Percentiles rank a stretch among this genome's conserved stretches.
Conservation (phyloP, 2,329 filamentous ascomycete species). For the Lecanosticta acicola region DNA sequence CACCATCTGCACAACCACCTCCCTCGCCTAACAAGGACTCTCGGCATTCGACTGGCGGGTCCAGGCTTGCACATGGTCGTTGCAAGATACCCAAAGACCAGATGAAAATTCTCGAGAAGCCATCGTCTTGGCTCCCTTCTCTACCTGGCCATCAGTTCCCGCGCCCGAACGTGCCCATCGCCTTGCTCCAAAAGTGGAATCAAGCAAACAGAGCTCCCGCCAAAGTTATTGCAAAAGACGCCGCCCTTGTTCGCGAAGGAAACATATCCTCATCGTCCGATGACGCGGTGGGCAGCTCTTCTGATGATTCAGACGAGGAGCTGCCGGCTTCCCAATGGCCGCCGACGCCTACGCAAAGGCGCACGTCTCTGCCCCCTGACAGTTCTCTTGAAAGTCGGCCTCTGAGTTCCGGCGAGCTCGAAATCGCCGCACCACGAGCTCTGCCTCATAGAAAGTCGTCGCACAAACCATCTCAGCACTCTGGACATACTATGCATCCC, state of each 20-base stretch:
- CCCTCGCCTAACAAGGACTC: background rate
- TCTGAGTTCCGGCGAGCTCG: background rate
- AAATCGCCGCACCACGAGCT: conserved; percentile 3
- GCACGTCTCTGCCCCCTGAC: conserved; percentile 2
- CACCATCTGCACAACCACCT: conserved; percentile 4
- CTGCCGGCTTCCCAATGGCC: background rate
- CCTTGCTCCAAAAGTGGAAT: conserved; percentile 29
- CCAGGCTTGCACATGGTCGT: conserved; percentile 20
- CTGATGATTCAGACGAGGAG: conserved; percentile 2
- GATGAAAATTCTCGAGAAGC: conserved; percentile 42
- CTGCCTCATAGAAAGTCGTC: conserved; percentile 3
- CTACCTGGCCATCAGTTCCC: conserved; percentile 34
- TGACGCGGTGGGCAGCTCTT: background rate
- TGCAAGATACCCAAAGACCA: conserved; percentile 44
- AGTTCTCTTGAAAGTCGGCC: background rate
- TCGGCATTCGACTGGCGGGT: conserved; percentile 3
- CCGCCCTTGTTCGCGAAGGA: background rate
- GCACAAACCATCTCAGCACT: background rate
- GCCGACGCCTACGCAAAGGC: background rate
- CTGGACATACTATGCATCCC: background rate
- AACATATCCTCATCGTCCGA: background rate
- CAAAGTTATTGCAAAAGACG: background rate
- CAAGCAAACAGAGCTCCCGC: background rate
- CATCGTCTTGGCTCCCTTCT: conserved; percentile 38
- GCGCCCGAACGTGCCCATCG: conserved; percentile 36